Evolutionary conservation across 176 grass and related monocot genomes (phyloP).

Genomic region (Cenchrus americanus): DNA sequence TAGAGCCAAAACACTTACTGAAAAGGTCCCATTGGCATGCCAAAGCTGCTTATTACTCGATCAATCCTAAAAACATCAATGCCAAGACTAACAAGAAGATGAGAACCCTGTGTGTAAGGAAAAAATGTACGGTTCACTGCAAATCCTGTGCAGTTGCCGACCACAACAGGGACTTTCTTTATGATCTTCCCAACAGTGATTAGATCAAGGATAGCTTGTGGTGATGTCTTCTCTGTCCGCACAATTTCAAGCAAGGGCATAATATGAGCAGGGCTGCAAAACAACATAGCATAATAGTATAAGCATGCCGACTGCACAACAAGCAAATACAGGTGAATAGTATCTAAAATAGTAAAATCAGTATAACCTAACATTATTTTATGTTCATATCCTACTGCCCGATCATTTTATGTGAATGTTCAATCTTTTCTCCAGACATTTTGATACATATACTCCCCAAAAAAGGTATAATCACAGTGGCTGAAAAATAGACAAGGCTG

Average conservation of each 20-base stretch:
- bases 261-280: constrained; percentile 94
- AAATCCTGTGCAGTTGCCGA: constrained; percentile 97
- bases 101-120: constrained; percentile 77
- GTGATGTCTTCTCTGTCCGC: constrained; percentile 89
- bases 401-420: constrained; percentile 19
- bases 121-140: constrained; percentile 98
- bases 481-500: constrained; percentile 4
- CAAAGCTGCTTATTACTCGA: constrained; percentile 76
- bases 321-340: constrained; percentile 13
- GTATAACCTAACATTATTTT: background rate
- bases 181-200: constrained; percentile 91
- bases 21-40: constrained; percentile 99
- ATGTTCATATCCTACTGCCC: background rate
- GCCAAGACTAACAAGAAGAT: constrained; percentile 82
- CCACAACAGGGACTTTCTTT: constrained; percentile 96
- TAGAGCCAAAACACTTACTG: constrained; percentile 67
- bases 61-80: constrained; percentile 91
- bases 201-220: constrained; percentile 90
- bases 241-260: constrained; percentile 99
- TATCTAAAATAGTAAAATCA: background rate
- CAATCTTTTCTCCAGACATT: background rate
- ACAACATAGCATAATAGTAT: constrained; percentile 45
- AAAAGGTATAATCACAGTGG: background rate
- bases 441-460: background rate
- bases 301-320: background rate